Base-by-base conservation (phyloP, 176 grass and related monocot genomes). In the Musa beccarii region DNA sequence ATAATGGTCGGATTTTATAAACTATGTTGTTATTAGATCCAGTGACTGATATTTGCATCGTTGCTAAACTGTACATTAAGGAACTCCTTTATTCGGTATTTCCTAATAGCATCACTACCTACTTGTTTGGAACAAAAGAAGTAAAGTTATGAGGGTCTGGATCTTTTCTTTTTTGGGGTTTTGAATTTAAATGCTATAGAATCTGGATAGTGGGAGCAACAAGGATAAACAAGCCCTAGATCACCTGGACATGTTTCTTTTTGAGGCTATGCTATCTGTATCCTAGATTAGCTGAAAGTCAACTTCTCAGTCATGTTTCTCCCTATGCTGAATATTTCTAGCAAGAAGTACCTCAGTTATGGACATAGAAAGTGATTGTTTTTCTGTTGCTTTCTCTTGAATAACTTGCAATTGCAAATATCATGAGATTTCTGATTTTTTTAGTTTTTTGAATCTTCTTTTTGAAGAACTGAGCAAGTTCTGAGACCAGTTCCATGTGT, bases 1-100 rank as follows among this genome's bases (percentile, higher is more conserved):
- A 11, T 51, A 52, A 11, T 70, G 19, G 79, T 64, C 78, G 82
- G 24, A 61, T 53, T 15, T 59, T 77, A 11, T 53, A 8, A 43
- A 8, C 51, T 24, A 66, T 28, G 24, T 51, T 53, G 9, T 54
- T 2, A 54, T 55, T 73, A 43, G 34, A 43, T 43, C 0, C 34
- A 6, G 34, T 43, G 34, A 43, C 34, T 43, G 34, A 4, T 43
- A 43, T 43, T 43, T 43, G 34, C 34, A 43, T 73, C 22, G 24
- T 54, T 55, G 52, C n/a, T 28, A n/a, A 43, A 43, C 34, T 19
- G n/a, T 5, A 61, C 8, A 23, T 43, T 69, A 69, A 69, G 25
- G 16, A 17, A 69, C 24, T 59, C 13, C n/a, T 1, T 19, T 61
- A 61, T 61, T 61, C 8, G 11, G 2, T 57, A 4, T 57, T 16